phyloP scores from a whole-genome alignment of 306 rosid genomes.

The Psophocarpus tetragonolobus region DNA sequence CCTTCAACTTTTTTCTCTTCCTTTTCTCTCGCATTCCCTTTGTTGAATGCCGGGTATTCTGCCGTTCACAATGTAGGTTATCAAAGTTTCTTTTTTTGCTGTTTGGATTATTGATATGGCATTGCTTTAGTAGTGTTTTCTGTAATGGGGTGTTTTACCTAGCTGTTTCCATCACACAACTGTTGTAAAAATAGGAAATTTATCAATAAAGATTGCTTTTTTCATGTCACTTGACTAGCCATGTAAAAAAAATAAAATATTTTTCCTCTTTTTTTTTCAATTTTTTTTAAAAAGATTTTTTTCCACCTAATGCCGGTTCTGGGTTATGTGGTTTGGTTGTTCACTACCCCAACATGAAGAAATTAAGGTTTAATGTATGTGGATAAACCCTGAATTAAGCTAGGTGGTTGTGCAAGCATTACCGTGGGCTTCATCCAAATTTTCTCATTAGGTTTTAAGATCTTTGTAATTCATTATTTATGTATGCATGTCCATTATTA shows the following conservation, averaged over 20 bases:
- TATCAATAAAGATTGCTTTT: not conserved
- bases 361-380: not conserved
- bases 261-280: not conserved
- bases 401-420: slow-evolving; percentile 7
- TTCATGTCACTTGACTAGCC: not conserved
- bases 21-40: slow-evolving; percentile 14
- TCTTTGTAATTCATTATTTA: not conserved
- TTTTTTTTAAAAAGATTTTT: not conserved
- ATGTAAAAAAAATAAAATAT: not conserved
- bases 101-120: not conserved
- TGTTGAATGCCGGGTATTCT: slow-evolving; percentile 18
- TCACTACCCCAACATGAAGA: not conserved
- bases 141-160: slow-evolving; percentile 4
- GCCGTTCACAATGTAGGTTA: slow-evolving; percentile 41
- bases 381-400: not conserved
- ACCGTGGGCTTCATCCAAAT: not conserved
- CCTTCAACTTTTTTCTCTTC: not conserved
- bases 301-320: not conserved
- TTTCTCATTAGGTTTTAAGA: slow-evolving; percentile 5
- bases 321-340: slow-evolving; percentile 17
- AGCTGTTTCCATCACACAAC: not conserved
- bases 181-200: not conserved
- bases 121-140: slow-evolving; percentile 14
- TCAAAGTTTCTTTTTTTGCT: not conserved
- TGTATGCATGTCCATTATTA: not conserved